phyloP scores from a whole-genome alignment of 495 filamentous ascomycete genomes.

The Bacidia rubella region DNA sequence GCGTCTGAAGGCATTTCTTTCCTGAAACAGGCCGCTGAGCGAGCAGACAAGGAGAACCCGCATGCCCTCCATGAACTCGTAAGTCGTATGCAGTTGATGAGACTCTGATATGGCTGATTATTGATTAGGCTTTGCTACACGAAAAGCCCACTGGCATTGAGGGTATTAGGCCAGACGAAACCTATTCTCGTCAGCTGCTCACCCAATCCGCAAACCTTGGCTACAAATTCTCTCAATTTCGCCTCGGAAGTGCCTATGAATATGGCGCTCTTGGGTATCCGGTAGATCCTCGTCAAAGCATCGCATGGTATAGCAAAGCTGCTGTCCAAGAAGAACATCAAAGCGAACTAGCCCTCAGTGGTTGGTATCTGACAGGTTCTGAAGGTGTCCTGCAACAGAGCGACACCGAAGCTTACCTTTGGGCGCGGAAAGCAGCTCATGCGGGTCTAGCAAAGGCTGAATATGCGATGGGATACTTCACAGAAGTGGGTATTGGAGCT shows the following conservation, averaged over 20 bases:
- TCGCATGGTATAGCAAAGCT: conserved; percentile 85
- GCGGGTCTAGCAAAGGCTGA: conserved; percentile 81
- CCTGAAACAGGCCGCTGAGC: conserved; percentile 86
- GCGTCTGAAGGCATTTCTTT: conserved; percentile 74
- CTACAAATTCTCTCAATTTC: conserved; percentile 91
- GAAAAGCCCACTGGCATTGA: conserved; percentile 54
- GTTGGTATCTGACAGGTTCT: conserved; percentile 91
- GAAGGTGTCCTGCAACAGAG: conserved; percentile 81
- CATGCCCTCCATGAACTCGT: conserved; percentile 85
- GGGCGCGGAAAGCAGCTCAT: conserved; percentile 84
- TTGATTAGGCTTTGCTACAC: conserved; percentile 55
- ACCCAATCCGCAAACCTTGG: conserved; percentile 77
- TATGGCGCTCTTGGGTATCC: conserved; percentile 73
- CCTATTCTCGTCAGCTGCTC: conserved; percentile 67
- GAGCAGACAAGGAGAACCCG: conserved; percentile 78
- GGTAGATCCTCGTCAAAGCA: conserved; percentile 69
- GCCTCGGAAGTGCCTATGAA: conserved; percentile 76
- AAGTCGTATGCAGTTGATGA: conserved; percentile 1
- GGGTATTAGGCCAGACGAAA: conserved; percentile 63
- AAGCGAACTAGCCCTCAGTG: conserved; percentile 78
- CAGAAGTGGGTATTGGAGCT: conserved; percentile 87
- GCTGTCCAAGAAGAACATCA: conserved; percentile 92
- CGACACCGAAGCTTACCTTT: conserved; percentile 92
- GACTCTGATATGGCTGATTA: too few species aligned
- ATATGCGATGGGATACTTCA: conserved; percentile 97